A percentile compares a stretch with the other conserved stretches of the same genome.
phyloP scores from a whole-genome alignment of 805 yeast species.

The Candida ovalis region DNA sequence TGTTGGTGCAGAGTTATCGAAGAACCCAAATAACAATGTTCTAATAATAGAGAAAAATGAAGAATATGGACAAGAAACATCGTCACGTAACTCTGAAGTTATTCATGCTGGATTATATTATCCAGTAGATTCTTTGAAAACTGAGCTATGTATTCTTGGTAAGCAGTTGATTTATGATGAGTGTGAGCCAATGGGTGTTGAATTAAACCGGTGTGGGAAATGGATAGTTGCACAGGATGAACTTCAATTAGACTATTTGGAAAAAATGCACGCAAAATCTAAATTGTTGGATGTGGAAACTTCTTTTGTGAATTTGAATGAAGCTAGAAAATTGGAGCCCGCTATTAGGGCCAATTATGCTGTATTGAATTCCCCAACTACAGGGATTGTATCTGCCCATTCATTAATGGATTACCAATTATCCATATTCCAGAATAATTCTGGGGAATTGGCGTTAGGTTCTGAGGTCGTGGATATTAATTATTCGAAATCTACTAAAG shows the following conservation, averaged over 20 bases:
- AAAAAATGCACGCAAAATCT: conserved; percentile 48
- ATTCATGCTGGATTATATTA: conserved; percentile 89
- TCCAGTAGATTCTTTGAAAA: conserved; percentile 64
- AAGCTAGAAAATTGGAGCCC: conserved; percentile 56
- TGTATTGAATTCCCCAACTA: conserved; percentile 67
- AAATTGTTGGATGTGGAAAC: conserved; percentile 54
- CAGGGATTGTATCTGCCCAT: conserved; percentile 85
- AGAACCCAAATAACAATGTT: conserved; percentile 43
- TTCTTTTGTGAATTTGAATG: conserved; percentile 43
- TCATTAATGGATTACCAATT: conserved; percentile 60
- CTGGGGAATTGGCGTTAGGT: conserved; percentile 62
- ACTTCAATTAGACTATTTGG: conserved; percentile 55
- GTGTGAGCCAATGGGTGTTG: conserved; percentile 45
- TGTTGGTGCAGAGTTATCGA: conserved; percentile 64
- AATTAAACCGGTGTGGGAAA: conserved; percentile 66
- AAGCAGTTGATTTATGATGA: conserved; percentile 60
- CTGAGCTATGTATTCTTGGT: conserved; percentile 70
- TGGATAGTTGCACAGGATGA: conserved; percentile 85
- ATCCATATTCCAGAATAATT: conserved; percentile 49
- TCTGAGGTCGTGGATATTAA: conserved; percentile 49
- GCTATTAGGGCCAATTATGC: conserved; percentile 59
- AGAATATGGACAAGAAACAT: conserved; percentile 71
- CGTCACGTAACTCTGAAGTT: conserved; percentile 89
- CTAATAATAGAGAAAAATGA: conserved; percentile 66
- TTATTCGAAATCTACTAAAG: conserved; percentile 22